phyloP scores from a whole-genome alignment of 176 grass and related monocot genomes.

The Ensete glaucum region DNA sequence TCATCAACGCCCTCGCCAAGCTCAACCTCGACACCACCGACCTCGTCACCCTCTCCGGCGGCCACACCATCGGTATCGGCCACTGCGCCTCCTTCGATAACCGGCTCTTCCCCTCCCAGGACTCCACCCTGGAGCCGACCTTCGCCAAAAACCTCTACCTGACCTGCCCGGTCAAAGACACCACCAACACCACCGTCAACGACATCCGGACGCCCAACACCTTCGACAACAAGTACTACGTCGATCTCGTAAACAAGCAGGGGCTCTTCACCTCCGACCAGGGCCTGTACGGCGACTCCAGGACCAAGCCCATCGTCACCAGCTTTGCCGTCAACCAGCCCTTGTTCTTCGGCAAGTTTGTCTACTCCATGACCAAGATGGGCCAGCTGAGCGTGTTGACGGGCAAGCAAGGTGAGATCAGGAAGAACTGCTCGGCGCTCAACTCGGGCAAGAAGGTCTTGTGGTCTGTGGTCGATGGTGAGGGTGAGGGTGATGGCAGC shows the following conservation, averaged over 20 bases:
- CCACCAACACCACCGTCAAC: conserved; percentile 5
- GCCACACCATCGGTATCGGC: conserved; percentile 8
- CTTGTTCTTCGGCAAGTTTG: not conserved
- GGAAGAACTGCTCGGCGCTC: not conserved
- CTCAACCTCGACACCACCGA: conserved; percentile 27
- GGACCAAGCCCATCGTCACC: conserved; percentile 7
- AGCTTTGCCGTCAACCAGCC: not conserved
- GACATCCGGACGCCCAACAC: conserved; percentile 2
- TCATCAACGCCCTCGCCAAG: conserved; percentile 20
- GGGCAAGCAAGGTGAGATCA: conserved; percentile 4
- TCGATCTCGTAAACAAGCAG: conserved; percentile 25
- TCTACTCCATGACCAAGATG: conserved; percentile 10
- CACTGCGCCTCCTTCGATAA: conserved; percentile 11
- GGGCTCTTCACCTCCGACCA: conserved; percentile 46
- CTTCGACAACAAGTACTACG: conserved; percentile 41
- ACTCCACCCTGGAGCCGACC: conserved; percentile 16
- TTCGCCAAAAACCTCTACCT: conserved; percentile 27
- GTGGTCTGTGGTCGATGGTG: not conserved
- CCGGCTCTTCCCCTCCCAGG: conserved; percentile 6
- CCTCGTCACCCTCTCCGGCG: conserved; percentile 18
- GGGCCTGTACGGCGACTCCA: conserved; percentile 19
- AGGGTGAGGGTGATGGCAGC: not conserved
- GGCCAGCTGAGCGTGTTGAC: conserved; percentile 17
- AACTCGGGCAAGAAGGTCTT: not conserved
- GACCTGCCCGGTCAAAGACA: conserved; percentile 25